Percentiles rank a stretch among this genome's conserved stretches.
phyloP scores from a whole-genome alignment of 2,329 filamentous ascomycete genomes.

The Plectosphaerella cucumerina region DNA sequence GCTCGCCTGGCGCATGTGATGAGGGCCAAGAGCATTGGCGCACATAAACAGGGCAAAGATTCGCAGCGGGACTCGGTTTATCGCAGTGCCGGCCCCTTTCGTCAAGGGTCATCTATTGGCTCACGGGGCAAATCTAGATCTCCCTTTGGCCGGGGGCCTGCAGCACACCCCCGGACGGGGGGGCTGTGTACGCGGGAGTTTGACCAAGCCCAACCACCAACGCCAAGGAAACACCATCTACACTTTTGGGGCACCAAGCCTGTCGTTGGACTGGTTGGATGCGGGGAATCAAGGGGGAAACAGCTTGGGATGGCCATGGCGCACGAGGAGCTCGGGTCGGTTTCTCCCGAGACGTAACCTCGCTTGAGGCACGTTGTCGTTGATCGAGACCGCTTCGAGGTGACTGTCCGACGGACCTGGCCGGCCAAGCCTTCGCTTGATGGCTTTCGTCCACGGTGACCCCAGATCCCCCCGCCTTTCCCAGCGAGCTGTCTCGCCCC shows the following conservation, averaged over 20 bases:
- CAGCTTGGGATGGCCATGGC: too few species aligned
- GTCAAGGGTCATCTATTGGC: neutral
- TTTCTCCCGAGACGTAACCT: neutral
- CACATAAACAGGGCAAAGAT: neutral
- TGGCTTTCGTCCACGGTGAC: neutral
- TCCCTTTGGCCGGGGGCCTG: too few species aligned
- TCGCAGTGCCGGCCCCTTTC: neutral
- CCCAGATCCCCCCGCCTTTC: neutral
- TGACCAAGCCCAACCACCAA: too few species aligned
- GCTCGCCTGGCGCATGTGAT: too few species aligned
- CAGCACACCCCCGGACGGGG: too few species aligned
- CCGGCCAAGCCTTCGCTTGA: too few species aligned
- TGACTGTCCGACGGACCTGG: neutral
- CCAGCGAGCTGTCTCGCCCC: neutral
- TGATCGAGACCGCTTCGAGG: neutral
- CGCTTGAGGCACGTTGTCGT: neutral
- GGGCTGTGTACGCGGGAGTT: too few species aligned
- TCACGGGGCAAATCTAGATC: neutral
- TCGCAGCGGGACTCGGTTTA: neutral
- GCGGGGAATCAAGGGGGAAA: neutral
- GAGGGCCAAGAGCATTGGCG: neutral
- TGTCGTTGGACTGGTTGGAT: neutral
- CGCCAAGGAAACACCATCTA: neutral
- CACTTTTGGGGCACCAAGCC: neutral
- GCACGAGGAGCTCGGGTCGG: neutral